These are phyloP conservation scores for Avena atlantica DNA, from an alignment of 176 grass and related monocot species.

Conservation along the genomic window DNA sequence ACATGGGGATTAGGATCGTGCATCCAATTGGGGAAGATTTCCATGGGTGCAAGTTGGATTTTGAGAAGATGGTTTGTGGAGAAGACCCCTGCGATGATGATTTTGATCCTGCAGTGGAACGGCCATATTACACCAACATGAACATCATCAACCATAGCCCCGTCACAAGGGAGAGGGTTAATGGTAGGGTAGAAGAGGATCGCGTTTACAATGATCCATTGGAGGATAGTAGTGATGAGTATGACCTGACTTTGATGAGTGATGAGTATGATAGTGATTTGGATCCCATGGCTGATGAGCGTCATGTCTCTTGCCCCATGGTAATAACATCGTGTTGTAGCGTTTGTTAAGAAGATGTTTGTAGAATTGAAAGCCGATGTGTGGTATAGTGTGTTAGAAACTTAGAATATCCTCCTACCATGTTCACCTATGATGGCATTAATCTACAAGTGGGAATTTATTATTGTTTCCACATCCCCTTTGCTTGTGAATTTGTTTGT, in stretches of 20 bases:
- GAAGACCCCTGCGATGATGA: constrained; percentile 4
- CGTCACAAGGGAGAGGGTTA: background rate
- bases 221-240: background rate
- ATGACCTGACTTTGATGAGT: background rate
- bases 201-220: constrained; percentile 15
- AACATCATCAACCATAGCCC: background rate
- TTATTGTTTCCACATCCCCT: background rate
- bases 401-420: background rate
- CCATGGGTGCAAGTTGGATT: constrained; percentile 19
- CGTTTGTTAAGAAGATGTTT: background rate
- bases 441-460: background rate
- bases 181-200: constrained; percentile 29
- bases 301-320: background rate
- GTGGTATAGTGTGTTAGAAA: background rate
- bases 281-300: background rate
- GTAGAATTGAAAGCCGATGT: background rate
- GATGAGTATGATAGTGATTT: background rate
- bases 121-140: constrained; percentile 18
- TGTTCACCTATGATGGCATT: background rate
- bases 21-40: background rate
- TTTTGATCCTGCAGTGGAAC: background rate
- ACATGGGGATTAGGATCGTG: constrained; percentile 23
- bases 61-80: constrained; percentile 24
- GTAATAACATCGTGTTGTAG: constrained; percentile 4
- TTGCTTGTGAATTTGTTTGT: background rate